These are phyloP conservation scores for Coemansia sp. DNA, from an alignment of 192 early-diverging fungal species.

Conservation along the genomic window DNA sequence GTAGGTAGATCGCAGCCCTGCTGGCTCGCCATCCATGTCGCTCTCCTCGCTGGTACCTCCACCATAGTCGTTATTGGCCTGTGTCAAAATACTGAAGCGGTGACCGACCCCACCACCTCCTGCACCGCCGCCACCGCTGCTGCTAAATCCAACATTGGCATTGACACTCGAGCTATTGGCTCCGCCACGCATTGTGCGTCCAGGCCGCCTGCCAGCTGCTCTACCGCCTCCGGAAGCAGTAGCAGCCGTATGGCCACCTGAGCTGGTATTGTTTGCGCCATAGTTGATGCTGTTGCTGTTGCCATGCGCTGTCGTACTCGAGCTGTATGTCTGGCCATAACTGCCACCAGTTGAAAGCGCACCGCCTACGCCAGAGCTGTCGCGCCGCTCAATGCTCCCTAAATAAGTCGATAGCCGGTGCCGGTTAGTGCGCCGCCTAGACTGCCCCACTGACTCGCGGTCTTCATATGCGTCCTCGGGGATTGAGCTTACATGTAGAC, in stretches of 20 bases:
- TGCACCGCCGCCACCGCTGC: neutral
- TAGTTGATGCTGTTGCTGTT: neutral
- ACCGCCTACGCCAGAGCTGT: slow-evolving; percentile 33
- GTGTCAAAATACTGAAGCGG: slow-evolving; percentile 49
- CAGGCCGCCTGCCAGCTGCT: neutral
- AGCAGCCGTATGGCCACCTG: neutral
- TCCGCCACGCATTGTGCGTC: slow-evolving; percentile 1
- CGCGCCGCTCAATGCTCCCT: slow-evolving; percentile 29
- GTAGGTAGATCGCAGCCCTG: slow-evolving; percentile 44
- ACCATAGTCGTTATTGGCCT: slow-evolving; percentile 46
- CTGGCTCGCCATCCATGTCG: slow-evolving; percentile 45
- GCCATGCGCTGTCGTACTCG: slow-evolving; percentile 23
- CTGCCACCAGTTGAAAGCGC: slow-evolving; percentile 21
- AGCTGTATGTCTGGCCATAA: slow-evolving; percentile 22
- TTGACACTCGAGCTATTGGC: slow-evolving; percentile 24
- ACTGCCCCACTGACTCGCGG: slow-evolving; percentile 20
- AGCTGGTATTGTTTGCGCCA: slow-evolving; percentile 10
- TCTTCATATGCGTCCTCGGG: slow-evolving; percentile 39
- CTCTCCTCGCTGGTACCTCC: slow-evolving; percentile 43
- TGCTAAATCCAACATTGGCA: slow-evolving; percentile 7
- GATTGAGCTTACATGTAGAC: slow-evolving; percentile 50
- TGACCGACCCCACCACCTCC: slow-evolving; percentile 11
- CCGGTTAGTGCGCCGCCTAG: slow-evolving; percentile 31
- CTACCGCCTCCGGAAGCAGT: slow-evolving; percentile 6
- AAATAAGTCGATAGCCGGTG: slow-evolving; percentile 45